Conservation (phyloP, 805 yeast genomes). For the Starmerella geochares region DNA sequence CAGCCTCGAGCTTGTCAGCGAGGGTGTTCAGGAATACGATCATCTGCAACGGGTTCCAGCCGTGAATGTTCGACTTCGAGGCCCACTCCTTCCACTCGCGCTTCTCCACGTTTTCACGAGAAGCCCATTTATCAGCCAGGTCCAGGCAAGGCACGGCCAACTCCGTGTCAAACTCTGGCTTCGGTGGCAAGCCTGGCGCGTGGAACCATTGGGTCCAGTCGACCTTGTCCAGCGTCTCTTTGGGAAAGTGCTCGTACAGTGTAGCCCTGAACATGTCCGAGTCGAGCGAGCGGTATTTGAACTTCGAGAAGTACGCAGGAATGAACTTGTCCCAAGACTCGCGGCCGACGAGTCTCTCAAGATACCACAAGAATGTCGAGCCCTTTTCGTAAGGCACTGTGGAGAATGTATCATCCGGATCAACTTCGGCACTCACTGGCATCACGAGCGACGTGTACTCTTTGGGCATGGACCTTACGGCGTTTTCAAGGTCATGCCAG, state of each 20-base stretch:
- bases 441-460: constrained; percentile 46
- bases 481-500: constrained; percentile 67
- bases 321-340: constrained; percentile 67
- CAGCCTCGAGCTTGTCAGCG: constrained; percentile 32
- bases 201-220: constrained; percentile 84
- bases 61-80: constrained; percentile 40
- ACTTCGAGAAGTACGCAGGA: constrained; percentile 62
- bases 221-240: constrained; percentile 48
- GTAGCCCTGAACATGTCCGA: constrained; percentile 71
- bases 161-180: constrained; percentile 67
- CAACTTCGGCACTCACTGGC: constrained; percentile 51
- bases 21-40: constrained; percentile 69
- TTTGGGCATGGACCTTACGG: constrained; percentile 43
- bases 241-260: constrained; percentile 51
- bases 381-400: constrained; percentile 90
- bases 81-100: constrained; percentile 32
- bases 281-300: constrained; percentile 62
- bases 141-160: constrained; percentile 62
- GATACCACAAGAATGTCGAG: constrained; percentile 60
- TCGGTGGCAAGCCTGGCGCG: constrained; percentile 81
- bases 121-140: constrained; percentile 58
- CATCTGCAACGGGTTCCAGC: constrained; percentile 63
- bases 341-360: constrained; percentile 56
- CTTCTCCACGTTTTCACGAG: constrained; percentile 28
- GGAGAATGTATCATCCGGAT: constrained; percentile 84